phyloP scores from a whole-genome alignment of 768 basidiomycete species.

The Russula compacta region DNA sequence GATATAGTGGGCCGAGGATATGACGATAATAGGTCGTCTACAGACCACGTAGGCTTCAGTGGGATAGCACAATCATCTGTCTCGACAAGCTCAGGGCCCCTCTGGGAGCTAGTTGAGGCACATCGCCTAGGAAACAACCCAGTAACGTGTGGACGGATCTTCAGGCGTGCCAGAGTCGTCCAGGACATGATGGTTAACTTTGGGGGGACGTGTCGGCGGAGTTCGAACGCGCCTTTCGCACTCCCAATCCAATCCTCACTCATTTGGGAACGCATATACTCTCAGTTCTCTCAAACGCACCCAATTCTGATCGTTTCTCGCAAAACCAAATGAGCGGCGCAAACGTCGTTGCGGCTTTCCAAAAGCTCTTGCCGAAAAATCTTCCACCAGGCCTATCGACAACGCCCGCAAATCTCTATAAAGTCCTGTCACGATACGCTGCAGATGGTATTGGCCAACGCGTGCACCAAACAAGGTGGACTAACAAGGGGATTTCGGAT shows the following conservation, averaged over 20 bases:
- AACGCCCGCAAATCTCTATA: constrained; percentile 56
- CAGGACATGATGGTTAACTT: background rate
- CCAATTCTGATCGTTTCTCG: background rate
- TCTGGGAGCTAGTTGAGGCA: background rate
- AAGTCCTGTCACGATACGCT: constrained; percentile 63
- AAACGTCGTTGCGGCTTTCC: constrained; percentile 30
- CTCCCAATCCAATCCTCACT: background rate
- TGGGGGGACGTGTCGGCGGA: background rate
- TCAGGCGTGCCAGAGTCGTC: background rate
- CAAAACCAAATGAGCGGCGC: constrained; percentile 16
- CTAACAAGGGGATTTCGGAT: constrained; percentile 50
- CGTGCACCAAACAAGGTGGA: constrained; percentile 71
- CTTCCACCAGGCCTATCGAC: constrained; percentile 53
- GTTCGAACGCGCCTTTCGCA: constrained; percentile 1
- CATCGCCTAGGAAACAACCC: background rate
- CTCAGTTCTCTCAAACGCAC: background rate
- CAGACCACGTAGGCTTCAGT: constrained; percentile 66
- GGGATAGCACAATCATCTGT: constrained; percentile 61
- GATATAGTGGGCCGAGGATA: constrained; percentile 62
- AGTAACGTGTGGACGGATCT: background rate
- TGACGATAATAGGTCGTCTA: constrained; percentile 64
- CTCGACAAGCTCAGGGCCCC: constrained; percentile 3
- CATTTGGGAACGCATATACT: background rate
- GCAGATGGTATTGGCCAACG: constrained; percentile 56
- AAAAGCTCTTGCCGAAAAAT: constrained; percentile 46